Evolutionary conservation across 2,329 filamentous ascomycete species (phyloP).

Genomic region (Sclerotinia borealis): DNA sequence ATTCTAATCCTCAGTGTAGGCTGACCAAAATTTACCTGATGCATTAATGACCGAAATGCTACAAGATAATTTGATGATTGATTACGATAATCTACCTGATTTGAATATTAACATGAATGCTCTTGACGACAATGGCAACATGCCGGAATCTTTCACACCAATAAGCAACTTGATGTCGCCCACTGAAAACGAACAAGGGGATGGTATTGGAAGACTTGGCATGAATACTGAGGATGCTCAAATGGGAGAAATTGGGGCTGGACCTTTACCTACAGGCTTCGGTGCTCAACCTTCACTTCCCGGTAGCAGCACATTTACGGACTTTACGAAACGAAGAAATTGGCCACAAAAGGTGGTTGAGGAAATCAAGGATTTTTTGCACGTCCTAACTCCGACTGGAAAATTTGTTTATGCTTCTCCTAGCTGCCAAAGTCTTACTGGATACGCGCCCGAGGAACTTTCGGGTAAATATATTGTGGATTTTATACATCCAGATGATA

Average conservation of each 20-base stretch:
- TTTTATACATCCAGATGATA: conserved; percentile 80
- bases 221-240: conserved; percentile 18
- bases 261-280: conserved; percentile 30
- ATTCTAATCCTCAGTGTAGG: conserved; percentile 13
- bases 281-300: conserved; percentile 23
- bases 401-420: conserved; percentile 82
- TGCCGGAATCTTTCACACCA: conserved; percentile 29
- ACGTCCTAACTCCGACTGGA: conserved; percentile 80
- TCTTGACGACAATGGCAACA: conserved; percentile 16
- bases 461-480: conserved; percentile 72
- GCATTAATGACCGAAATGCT: conserved; percentile 37
- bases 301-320: conserved; percentile 50
- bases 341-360: conserved; percentile 88
- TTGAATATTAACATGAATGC: conserved; percentile 40
- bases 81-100: conserved; percentile 35
- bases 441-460: conserved; percentile 65
- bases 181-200: conserved; percentile 17
- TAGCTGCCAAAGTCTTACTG: conserved; percentile 67
- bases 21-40: conserved; percentile 21
- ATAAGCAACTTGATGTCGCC: conserved; percentile 19
- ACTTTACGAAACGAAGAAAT: conserved; percentile 62
- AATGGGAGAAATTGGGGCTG: conserved; percentile 28
- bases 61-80: conserved; percentile 37
- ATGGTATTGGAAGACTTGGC: conserved; percentile 12
- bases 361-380: conserved; percentile 81